Conservation (phyloP, 495 filamentous ascomycete species). For the Margaritispora aquatica region DNA sequence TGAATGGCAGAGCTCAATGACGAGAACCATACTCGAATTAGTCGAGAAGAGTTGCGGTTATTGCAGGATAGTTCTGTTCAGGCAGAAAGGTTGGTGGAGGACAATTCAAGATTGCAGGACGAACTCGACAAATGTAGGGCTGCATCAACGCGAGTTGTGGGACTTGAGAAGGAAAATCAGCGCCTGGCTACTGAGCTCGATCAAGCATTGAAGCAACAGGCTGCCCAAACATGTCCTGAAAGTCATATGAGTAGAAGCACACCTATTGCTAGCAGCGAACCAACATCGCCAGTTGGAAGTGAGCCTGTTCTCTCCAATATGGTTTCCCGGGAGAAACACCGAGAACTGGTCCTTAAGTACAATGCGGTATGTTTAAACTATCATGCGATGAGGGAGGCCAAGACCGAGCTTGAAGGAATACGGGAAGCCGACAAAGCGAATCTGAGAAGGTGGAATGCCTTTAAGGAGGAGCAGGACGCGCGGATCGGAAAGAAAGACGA, state of each 20-base stretch:
- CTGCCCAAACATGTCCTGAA: neutral
- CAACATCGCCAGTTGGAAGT: neutral
- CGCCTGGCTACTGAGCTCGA: slow-evolving; percentile 6
- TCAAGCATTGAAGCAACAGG: neutral
- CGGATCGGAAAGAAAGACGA: slow-evolving; percentile 13
- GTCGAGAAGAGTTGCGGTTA: slow-evolving; percentile 11
- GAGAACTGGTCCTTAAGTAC: slow-evolving; percentile 12
- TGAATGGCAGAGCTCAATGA: slow-evolving; percentile 15
- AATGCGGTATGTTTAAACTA: slow-evolving; percentile 15
- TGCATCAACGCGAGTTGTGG: neutral
- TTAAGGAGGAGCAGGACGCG: slow-evolving; percentile 24
- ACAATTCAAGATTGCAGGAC: slow-evolving; percentile 12
- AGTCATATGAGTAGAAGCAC: neutral
- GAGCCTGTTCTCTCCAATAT: neutral
- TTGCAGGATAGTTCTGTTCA: slow-evolving; percentile 9
- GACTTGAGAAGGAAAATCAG: slow-evolving; percentile 16
- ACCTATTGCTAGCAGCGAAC: neutral
- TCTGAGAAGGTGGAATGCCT: slow-evolving; percentile 22
- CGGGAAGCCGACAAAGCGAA: slow-evolving; percentile 1
- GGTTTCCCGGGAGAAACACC: slow-evolving; percentile 7
- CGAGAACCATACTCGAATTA: slow-evolving; percentile 2
- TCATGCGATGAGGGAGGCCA: neutral
- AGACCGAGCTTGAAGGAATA: neutral
- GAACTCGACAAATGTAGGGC: slow-evolving; percentile 4
- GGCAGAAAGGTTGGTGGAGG: slow-evolving; percentile 6